These are phyloP conservation scores for Kodamaea lidongshanica DNA, from an alignment of 805 yeast genomes.

Conservation along the genomic window DNA sequence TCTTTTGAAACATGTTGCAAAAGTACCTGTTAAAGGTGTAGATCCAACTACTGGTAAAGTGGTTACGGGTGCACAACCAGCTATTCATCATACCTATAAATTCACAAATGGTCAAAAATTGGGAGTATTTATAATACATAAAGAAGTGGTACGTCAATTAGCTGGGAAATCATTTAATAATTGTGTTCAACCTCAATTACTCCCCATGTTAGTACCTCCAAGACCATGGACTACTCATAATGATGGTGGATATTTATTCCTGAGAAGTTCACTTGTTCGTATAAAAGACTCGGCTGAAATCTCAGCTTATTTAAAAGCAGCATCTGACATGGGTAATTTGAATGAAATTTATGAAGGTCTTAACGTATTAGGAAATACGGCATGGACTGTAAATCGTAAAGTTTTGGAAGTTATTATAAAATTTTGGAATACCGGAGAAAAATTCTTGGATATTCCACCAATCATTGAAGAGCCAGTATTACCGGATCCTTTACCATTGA, in stretches of 20 bases:
- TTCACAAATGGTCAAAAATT: conserved; percentile 70
- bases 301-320: conserved; percentile 78
- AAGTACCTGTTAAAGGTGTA: conserved; percentile 66
- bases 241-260: conserved; percentile 77
- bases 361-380: conserved; percentile 77
- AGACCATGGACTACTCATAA: conserved; percentile 78
- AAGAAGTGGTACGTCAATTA: conserved; percentile 56
- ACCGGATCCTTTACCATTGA: conserved; percentile 48
- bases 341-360: conserved; percentile 70
- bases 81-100: conserved; percentile 84
- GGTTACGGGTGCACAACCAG: conserved; percentile 77
- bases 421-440: conserved; percentile 83
- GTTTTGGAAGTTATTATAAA: conserved; percentile 63
- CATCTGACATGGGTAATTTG: conserved; percentile 62
- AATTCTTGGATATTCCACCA: conserved; percentile 66
- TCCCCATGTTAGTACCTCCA: conserved; percentile 94
- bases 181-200: conserved; percentile 72
- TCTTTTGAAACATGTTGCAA: conserved; percentile 73
- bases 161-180: conserved; percentile 60
- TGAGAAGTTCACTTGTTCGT: conserved; percentile 61
- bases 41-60: conserved; percentile 72
- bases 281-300: conserved; percentile 86
- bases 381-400: conserved; percentile 85
- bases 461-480: conserved; percentile 38
- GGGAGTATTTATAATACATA: conserved; percentile 77